These are phyloP conservation scores for Cladorrhinum samala DNA, from an alignment of 495 filamentous ascomycete species.

Conservation along the genomic window DNA sequence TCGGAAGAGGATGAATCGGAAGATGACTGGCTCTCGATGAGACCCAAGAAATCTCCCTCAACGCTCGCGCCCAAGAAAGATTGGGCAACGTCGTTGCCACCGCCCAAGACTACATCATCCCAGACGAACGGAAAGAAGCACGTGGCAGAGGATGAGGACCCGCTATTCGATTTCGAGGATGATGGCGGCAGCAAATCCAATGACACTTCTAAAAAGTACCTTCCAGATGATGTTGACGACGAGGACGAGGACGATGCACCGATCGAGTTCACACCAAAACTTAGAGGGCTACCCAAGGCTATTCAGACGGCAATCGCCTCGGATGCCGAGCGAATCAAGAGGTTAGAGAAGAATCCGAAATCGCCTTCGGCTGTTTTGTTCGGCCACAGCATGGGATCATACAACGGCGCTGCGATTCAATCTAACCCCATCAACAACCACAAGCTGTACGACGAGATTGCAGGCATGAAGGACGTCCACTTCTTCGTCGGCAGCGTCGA, in stretches of 20 bases:
- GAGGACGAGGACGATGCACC: slow-evolving; percentile 17
- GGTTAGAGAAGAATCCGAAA: background rate
- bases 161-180: slow-evolving; percentile 27
- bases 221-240: slow-evolving; percentile 13
- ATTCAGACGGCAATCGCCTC: background rate
- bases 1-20: slow-evolving; percentile 18
- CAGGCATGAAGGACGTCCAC: slow-evolving; percentile 39
- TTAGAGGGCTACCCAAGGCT: background rate
- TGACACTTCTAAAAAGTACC: slow-evolving; percentile 14
- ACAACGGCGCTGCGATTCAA: slow-evolving; percentile 31
- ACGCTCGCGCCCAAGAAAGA: slow-evolving; percentile 11
- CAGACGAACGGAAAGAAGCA: slow-evolving; percentile 1
- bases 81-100: slow-evolving; percentile 13
- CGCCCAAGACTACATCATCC: background rate
- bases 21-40: slow-evolving; percentile 30
- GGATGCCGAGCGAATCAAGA: background rate
- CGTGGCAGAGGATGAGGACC: slow-evolving; percentile 11
- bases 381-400: slow-evolving; percentile 35
- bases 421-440: slow-evolving; percentile 33
- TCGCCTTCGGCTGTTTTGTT: slow-evolving; percentile 25
- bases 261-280: slow-evolving; percentile 1
- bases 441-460: slow-evolving; percentile 38
- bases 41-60: slow-evolving; percentile 15
- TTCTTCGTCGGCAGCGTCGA: slow-evolving; percentile 42
- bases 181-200: slow-evolving; percentile 8